Evolutionary conservation across 768 basidiomycete genomes (phyloP), one percentile per base, ranked within the genome.

Genomic region (Tylopilus sp.): DNA sequence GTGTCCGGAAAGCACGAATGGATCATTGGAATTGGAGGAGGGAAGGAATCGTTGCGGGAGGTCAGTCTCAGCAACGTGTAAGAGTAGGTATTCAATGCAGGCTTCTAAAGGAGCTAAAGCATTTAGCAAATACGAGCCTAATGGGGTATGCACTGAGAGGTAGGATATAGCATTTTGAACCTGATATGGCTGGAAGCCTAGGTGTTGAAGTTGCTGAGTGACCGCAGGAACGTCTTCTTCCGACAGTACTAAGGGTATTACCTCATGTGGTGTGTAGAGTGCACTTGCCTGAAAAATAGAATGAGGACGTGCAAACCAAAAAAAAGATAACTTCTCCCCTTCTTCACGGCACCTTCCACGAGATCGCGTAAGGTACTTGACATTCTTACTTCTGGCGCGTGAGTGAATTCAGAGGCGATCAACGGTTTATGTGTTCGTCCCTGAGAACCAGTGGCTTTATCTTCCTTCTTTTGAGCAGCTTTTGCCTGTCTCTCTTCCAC

Each of bases 41-140:
- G 86, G 82, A 16, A 89, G 69, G 66, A 92, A 91, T 25, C 80
- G 79, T 45, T 75, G 64, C 0, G 95, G 95, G 6, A 97, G 78
- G 60, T 96, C 93, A 52, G 89, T 86, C 72, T 98, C 94, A 0
- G 93, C 88, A 6, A 89, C 65, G 60, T 90, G 82, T 21, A 96
- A 76, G 41, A 96, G 77, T 3, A 97, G 77, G 71, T 91, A 92
- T 59, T 93, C 89, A 41, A 94, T 85, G 47, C 84, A 83, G 0
- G 92, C 89, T 64, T 92, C 85, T 14, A 92, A 69, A 6, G 86
- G 81, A 6, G 82, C 75, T 3, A 84, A 68, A 7, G 80, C 74
- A 8, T 66, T 69, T 30, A 93, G 73, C 14, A 96, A 76, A 34
- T 80, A 82, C 17, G 81, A 76, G 6, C 82, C 74, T n/a, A 87